Base-by-base conservation (phyloP, 129 eudicot species). In the sunflower (Helianthus annuus) region DNA sequence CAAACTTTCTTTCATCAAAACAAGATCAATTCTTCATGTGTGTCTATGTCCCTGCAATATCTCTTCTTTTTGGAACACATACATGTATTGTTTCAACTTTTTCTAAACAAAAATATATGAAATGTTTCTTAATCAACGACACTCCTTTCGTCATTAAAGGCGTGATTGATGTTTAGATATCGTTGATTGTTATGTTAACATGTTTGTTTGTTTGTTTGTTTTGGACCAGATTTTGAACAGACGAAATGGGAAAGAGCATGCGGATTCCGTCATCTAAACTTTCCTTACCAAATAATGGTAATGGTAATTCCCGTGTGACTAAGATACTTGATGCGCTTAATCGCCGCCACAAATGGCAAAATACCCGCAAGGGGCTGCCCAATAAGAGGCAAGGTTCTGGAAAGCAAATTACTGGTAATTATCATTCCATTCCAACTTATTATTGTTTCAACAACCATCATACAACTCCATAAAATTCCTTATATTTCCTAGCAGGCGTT, bases 341-440 rank as follows among this genome's bases (percentile, higher is more conserved):
- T 57, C 85, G 72, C 44, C 82, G 87, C 46, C 83, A 85, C 10
- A 77, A 82, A 16, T 84, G 93, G 89, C 74, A 74, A 73, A 70
- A 78, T 54, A 93, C 78, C 38, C 85, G 75, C 80, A 94, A 86
- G 80, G 78, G 44, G 56, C 81, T 88, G 56, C 86, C 96, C 0
- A 60, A 75, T 39, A 88, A 59, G 74, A 78, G 84, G 67, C 84
- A 75, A 13, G 60, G 73, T 45, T 55, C 80, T 13, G 84, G 82
- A 76, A 88, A 77, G 52, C 86, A 73, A 7, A 49, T 60, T 17
- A 22, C 77, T 8, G 88, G 97, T 88, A 72, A 63, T 51, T 67
- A 22, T 52, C 6, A 32, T 32, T 32, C 3, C 36, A 32, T 32
- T 32, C 36, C 36, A 45, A 66, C 16, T 61, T 52, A n/a, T 62